A percentile compares a stretch with the other conserved stretches of the same genome.
These are phyloP conservation scores for Achaetomium macrosporum DNA, from an alignment of 2,329 filamentous ascomycete genomes.

Conservation along the genomic window DNA sequence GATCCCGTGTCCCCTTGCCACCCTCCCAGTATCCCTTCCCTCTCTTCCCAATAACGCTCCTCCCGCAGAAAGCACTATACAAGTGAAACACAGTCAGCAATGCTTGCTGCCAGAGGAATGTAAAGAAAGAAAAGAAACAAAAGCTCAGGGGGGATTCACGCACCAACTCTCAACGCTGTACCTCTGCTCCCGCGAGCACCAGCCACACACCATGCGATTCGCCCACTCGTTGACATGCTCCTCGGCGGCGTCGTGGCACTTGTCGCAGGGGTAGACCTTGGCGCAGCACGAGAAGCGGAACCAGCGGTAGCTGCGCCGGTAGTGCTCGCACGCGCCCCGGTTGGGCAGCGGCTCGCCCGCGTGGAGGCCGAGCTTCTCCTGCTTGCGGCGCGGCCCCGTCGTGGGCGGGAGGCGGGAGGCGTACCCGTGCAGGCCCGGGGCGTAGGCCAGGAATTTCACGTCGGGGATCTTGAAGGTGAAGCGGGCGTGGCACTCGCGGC, in stretches of 20 bases:
- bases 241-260: slow-evolving; percentile 67
- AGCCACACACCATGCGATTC: slow-evolving; percentile 76
- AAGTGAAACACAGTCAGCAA: background rate
- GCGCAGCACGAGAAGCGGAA: slow-evolving; percentile 60
- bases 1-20: slow-evolving; percentile 73
- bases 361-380: slow-evolving; percentile 51
- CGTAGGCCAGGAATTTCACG: slow-evolving; percentile 70
- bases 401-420: slow-evolving; percentile 19
- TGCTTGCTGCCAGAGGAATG: no score
- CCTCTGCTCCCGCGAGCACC: slow-evolving; percentile 73
- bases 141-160: background rate
- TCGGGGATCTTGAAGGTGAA: slow-evolving; percentile 77
- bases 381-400: slow-evolving; percentile 38
- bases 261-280: slow-evolving; percentile 56
- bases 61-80: slow-evolving; percentile 55
- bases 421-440: slow-evolving; percentile 43
- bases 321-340: slow-evolving; percentile 52
- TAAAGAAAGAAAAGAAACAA: background rate
- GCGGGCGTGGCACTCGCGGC: slow-evolving; percentile 70
- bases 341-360: slow-evolving; percentile 51
- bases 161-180: slow-evolving; percentile 68
- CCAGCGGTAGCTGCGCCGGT: slow-evolving; percentile 55
- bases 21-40: slow-evolving; percentile 79
- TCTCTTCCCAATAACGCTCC: slow-evolving; percentile 60
- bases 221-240: slow-evolving; percentile 77